phyloP scores from a whole-genome alignment of 176 grass and related monocot species.

The Puccinellia tenuiflora region DNA sequence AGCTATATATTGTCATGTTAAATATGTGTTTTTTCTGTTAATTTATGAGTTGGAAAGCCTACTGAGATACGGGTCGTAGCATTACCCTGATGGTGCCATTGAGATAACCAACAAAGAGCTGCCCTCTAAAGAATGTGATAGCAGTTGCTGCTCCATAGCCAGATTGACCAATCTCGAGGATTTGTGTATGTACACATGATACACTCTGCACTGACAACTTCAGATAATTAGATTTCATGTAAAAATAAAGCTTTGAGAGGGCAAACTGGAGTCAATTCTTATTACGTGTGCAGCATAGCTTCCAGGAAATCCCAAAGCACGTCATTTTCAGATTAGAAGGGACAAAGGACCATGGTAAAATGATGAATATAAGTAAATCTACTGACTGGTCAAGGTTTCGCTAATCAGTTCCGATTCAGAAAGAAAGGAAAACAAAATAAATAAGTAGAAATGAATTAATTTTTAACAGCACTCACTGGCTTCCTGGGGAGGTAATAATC shows the following conservation, averaged over 20 bases:
- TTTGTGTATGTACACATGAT: constrained; percentile 97
- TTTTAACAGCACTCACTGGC: constrained; percentile 53
- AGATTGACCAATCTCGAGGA: constrained; percentile 73
- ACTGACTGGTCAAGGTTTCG: background rate
- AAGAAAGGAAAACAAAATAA: background rate
- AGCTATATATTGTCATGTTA: background rate
- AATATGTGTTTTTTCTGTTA: background rate
- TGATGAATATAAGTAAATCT: background rate
- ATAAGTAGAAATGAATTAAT: background rate
- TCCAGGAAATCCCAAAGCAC: constrained; percentile 3
- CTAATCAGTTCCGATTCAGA: background rate
- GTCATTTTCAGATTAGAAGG: background rate
- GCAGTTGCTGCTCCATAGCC: constrained; percentile 65
- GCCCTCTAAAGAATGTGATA: constrained; percentile 88
- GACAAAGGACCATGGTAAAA: background rate
- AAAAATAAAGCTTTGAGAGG: constrained; percentile 1
- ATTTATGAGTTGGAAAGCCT: constrained; percentile 13
- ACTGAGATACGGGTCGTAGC: constrained; percentile 20
- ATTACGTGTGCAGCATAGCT: background rate
- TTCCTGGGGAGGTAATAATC: constrained; percentile 82
- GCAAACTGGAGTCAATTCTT: too few relatives aligned
- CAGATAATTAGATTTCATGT: constrained; percentile 30
- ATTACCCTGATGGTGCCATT: constrained; percentile 89
- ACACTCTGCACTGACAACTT: constrained; percentile 71
- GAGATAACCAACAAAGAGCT: constrained; percentile 79